Percentiles rank a stretch among this genome's conserved stretches.
Evolutionary conservation across 225 moss, liverwort and hornwort species (phyloP).

Genomic region (Climacium dendroides): DNA sequence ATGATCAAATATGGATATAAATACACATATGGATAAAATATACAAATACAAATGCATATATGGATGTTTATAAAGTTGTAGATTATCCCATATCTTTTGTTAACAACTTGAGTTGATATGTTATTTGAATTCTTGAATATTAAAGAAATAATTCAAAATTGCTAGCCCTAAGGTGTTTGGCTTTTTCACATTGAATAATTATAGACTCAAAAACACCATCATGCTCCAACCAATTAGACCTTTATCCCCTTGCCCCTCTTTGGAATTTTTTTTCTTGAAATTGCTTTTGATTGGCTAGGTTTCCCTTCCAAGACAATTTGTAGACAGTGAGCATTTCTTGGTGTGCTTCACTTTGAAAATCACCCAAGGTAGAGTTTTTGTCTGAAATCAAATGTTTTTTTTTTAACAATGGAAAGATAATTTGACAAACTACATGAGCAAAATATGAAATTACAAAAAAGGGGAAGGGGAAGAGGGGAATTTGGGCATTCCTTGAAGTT

Average conservation of each 20-base stretch:
- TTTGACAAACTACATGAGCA: neutral
- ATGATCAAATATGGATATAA: too few species aligned
- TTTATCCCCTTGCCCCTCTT: accelerated
- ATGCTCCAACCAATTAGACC: neutral
- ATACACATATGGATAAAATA: neutral
- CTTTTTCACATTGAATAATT: neutral
- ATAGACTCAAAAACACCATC: neutral
- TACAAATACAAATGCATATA: neutral
- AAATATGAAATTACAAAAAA: too few species aligned
- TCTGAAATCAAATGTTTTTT: neutral
- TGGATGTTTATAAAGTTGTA: too few species aligned
- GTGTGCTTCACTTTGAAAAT: neutral
- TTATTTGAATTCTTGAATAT: neutral
- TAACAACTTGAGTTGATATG: accelerated
- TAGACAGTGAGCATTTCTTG: accelerated
- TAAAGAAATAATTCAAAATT: too few species aligned
- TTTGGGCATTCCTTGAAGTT: accelerated
- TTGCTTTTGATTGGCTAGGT: neutral
- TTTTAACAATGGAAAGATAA: neutral
- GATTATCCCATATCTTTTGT: neutral
- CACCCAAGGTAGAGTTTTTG: neutral
- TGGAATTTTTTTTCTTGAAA: neutral
- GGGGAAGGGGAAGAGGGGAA: accelerated
- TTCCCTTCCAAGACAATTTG: neutral
- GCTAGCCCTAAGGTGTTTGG: accelerated